Evolutionary conservation across 768 basidiomycete species (phyloP).

Genomic region (Mycena albidolilacea): DNA sequence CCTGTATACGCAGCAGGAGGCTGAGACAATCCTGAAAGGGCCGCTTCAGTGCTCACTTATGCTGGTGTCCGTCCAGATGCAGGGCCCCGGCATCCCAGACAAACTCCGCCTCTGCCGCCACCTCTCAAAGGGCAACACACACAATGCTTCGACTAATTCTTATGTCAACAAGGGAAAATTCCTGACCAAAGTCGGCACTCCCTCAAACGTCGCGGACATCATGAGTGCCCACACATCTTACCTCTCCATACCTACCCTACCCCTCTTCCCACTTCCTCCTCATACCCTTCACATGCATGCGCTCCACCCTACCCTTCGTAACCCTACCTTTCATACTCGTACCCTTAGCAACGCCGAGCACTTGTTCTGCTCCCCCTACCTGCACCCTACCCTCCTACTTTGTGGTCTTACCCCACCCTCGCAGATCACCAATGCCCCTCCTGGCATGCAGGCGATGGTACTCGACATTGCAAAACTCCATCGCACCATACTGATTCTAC

Average conservation of each 20-base stretch:
- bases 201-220: conserved; percentile 32
- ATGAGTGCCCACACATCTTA: conserved; percentile 23
- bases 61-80: conserved; percentile 34
- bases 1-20: conserved; percentile 40
- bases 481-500: background rate
- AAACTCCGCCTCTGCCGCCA: conserved; percentile 37
- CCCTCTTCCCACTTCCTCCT: too few relatives aligned
- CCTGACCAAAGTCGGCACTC: conserved; percentile 38
- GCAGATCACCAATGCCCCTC: background rate
- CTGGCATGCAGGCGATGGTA: background rate
- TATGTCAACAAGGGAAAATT: conserved; percentile 23
- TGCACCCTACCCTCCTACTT: background rate
- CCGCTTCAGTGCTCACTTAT: conserved; percentile 50
- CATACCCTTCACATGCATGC: too few relatives aligned
- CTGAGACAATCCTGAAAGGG: conserved; percentile 45
- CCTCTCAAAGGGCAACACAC: conserved; percentile 22
- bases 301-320: too few relatives aligned
- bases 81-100: conserved; percentile 30
- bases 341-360: too few relatives aligned
- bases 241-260: background rate
- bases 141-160: conserved; percentile 35
- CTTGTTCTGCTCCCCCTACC: too few relatives aligned
- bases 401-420: too few relatives aligned
- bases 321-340: too few relatives aligned
- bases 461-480: background rate